A percentile compares a stretch with the other conserved stretches of the same genome.
These are phyloP conservation scores for Lentinus tigrinus DNA, from an alignment of 768 basidiomycete species.

Conservation along the genomic window DNA sequence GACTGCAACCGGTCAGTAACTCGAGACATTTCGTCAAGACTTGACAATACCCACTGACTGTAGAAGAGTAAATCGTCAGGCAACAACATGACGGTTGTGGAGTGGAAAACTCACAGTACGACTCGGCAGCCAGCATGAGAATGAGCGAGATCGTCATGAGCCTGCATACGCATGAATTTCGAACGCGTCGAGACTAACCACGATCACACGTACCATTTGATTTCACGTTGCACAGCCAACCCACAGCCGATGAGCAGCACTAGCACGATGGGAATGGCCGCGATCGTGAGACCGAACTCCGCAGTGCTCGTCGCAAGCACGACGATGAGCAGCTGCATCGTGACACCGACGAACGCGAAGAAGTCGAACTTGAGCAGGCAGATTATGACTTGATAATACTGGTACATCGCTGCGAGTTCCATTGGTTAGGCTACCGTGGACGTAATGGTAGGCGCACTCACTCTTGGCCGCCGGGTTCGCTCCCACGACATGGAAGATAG, in stretches of 20 bases:
- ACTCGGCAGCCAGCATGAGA: constrained; percentile 75
- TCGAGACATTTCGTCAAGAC: background rate
- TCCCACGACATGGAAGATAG: constrained; percentile 86
- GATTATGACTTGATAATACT: constrained; percentile 84
- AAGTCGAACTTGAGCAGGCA: constrained; percentile 90
- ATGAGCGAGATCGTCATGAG: constrained; percentile 71
- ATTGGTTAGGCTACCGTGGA: background rate
- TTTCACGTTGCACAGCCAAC: constrained; percentile 74
- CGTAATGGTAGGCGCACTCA: constrained; percentile 32
- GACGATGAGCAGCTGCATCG: constrained; percentile 87
- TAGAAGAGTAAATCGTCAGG: constrained; percentile 2
- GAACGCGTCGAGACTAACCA: too few relatives aligned
- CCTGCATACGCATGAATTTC: constrained; percentile 35
- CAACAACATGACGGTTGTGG: background rate
- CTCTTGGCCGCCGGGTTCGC: constrained; percentile 85
- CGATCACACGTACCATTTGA: constrained; percentile 46
- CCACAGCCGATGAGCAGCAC: constrained; percentile 63
- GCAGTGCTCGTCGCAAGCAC: constrained; percentile 62
- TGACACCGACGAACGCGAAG: constrained; percentile 84
- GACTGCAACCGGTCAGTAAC: constrained; percentile 39
- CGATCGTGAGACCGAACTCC: constrained; percentile 80
- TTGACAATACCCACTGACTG: constrained; percentile 22
- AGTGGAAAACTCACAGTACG: constrained; percentile 59
- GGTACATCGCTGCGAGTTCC: constrained; percentile 71
- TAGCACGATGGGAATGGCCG: constrained; percentile 80